A percentile compares a stretch with the other conserved stretches of the same genome.
Conservation (phyloP, 2,329 filamentous ascomycete species). For the Didymella pinodella region DNA sequence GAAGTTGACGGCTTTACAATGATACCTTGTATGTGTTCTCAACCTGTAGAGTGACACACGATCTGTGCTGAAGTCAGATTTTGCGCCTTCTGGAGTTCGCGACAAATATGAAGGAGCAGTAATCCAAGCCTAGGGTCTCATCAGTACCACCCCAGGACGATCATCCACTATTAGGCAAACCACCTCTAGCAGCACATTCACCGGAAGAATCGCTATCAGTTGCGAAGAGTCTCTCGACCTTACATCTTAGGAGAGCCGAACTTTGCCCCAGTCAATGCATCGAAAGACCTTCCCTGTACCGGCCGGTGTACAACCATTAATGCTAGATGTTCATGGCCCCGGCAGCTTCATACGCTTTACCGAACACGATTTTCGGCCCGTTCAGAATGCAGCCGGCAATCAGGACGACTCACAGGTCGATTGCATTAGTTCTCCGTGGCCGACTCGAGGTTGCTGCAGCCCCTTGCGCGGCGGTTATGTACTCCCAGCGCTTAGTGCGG, state of each 20-base stretch:
- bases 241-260: neutral
- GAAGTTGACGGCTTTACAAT: neutral
- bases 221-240: neutral
- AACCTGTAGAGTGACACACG: neutral
- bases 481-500: constrained; percentile 21
- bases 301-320: neutral
- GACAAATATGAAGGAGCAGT: neutral
- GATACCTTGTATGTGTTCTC: too few relatives aligned
- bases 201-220: neutral
- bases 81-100: neutral
- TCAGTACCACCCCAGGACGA: neutral
- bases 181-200: neutral
- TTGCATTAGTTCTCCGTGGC: neutral
- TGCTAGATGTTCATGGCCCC: neutral
- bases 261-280: neutral
- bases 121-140: neutral
- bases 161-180: neutral
- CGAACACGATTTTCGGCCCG: constrained; percentile 16
- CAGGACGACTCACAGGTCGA: neutral
- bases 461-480: constrained; percentile 18
- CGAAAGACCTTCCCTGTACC: neutral
- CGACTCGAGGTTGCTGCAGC: constrained; percentile 6
- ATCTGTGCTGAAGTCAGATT: neutral
- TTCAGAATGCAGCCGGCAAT: neutral
- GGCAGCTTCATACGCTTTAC: neutral